Conservation (phyloP, 768 basidiomycete species). For the Fomitopsis serialis region DNA sequence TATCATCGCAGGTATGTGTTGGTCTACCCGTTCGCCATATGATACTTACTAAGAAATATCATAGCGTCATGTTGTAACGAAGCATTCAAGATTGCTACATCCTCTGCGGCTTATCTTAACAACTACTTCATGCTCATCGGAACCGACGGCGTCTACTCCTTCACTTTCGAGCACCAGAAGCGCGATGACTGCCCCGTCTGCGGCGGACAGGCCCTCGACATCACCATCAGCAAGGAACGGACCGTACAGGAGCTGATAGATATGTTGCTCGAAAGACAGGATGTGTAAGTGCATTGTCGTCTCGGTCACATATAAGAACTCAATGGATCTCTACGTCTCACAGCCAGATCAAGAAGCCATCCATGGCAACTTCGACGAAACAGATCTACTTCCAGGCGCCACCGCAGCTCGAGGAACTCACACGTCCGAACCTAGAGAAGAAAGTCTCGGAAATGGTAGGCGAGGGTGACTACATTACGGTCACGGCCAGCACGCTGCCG, state of each 20-base stretch:
- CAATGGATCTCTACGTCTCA: not conserved
- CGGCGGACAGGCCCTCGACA: constrained; percentile 81
- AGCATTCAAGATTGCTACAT: constrained; percentile 97
- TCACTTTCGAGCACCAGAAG: constrained; percentile 93
- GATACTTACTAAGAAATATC: not conserved
- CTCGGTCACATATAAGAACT: not conserved
- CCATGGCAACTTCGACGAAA: constrained; percentile 68
- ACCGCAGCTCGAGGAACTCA: constrained; percentile 83
- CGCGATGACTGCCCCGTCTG: constrained; percentile 95
- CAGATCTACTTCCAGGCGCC: constrained; percentile 94
- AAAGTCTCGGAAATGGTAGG: constrained; percentile 76
- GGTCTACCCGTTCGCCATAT: not conserved
- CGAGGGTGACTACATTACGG: constrained; percentile 73
- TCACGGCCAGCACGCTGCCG: constrained; percentile 86
- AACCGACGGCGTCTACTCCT: constrained; percentile 93
- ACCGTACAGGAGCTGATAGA: constrained; percentile 89
- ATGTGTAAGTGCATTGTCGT: constrained; percentile 58
- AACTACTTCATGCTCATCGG: constrained; percentile 99
- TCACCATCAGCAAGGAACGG: constrained; percentile 62
- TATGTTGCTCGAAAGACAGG: constrained; percentile 78
- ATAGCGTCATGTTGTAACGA: constrained; percentile 96
- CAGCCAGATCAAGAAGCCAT: constrained; percentile 97
- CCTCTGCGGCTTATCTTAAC: constrained; percentile 88
- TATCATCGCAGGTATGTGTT: constrained; percentile 79
- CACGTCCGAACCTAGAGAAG: constrained; percentile 88